Percentiles rank a stretch among this genome's conserved stretches.
phyloP scores from a whole-genome alignment of 202 grass and related monocot genomes.

The Setaria italica region DNA sequence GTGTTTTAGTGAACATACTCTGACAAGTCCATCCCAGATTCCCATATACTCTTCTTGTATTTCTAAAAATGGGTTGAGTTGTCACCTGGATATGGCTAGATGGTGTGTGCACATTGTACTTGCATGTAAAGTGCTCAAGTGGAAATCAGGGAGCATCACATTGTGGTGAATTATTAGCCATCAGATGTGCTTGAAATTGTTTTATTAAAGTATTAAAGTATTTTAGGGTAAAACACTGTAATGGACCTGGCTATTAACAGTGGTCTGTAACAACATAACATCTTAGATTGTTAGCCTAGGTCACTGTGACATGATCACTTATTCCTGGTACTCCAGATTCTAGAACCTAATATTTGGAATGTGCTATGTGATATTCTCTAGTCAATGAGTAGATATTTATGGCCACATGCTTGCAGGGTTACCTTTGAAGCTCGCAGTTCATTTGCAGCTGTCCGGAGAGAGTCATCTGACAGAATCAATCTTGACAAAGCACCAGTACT shows the following conservation, averaged over 20 bases:
- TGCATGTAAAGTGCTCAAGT: not conserved
- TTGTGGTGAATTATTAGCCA: not conserved
- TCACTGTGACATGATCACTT: not conserved
- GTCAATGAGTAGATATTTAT: not conserved
- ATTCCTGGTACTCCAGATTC: not conserved
- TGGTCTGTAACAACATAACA: not conserved
- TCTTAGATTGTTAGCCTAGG: not conserved
- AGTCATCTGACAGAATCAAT: conserved; percentile 96
- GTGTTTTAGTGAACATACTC: not conserved
- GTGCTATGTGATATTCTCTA: not conserved
- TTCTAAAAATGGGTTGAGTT: not conserved
- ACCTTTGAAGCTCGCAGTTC: conserved; percentile 89
- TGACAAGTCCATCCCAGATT: not conserved
- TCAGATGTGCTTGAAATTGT: not conserved
- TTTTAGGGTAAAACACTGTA: not conserved
- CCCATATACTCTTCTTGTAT: not conserved
- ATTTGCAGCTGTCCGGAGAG: conserved; percentile 81
- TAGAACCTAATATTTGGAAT: not conserved
- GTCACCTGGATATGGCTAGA: not conserved
- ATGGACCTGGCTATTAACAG: not conserved
- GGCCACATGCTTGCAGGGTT: conserved; percentile 24
- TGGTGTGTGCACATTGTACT: not conserved
- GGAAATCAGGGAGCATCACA: not conserved
- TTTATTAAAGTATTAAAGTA: not conserved
- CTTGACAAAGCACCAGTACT: conserved; percentile 94